Evolutionary conservation across 768 basidiomycete genomes (phyloP).

Genomic region (Porpolomopsis calyptriformis): DNA sequence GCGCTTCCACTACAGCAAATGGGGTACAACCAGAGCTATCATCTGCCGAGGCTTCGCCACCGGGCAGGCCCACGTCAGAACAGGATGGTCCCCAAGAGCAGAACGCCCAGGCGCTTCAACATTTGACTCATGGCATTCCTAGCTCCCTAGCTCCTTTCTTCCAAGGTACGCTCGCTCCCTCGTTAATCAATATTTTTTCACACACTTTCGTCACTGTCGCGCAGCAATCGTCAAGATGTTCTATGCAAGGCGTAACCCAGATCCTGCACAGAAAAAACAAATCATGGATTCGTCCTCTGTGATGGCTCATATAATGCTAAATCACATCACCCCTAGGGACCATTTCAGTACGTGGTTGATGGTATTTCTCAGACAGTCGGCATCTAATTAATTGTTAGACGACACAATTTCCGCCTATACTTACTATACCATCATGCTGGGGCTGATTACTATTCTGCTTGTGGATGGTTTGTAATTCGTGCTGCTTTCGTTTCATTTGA

Average conservation of each 20-base stretch:
- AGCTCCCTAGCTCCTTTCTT: constrained; percentile 72
- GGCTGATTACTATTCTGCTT: constrained; percentile 34
- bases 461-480: constrained; percentile 33
- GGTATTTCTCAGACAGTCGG: not conserved
- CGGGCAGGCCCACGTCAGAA: constrained; percentile 21
- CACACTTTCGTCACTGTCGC: not conserved
- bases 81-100: constrained; percentile 40
- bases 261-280: constrained; percentile 65
- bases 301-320: constrained; percentile 62
- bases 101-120: constrained; percentile 70
- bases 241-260: constrained; percentile 68
- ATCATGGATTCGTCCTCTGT: constrained; percentile 57
- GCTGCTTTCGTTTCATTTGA: constrained; percentile 5
- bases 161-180: constrained; percentile 45
- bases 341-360: constrained; percentile 36
- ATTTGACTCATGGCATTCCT: constrained; percentile 70
- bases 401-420: constrained; percentile 27
- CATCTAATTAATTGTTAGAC: constrained; percentile 8
- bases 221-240: constrained; percentile 82
- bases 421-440: constrained; percentile 39
- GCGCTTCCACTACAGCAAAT: constrained; percentile 23
- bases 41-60: constrained; percentile 9
- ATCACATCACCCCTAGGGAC: constrained; percentile 52
- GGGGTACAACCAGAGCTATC: constrained; percentile 17
- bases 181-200: not conserved